Base-by-base conservation (phyloP, 768 basidiomycete genomes). In the Lactarius sp. region DNA sequence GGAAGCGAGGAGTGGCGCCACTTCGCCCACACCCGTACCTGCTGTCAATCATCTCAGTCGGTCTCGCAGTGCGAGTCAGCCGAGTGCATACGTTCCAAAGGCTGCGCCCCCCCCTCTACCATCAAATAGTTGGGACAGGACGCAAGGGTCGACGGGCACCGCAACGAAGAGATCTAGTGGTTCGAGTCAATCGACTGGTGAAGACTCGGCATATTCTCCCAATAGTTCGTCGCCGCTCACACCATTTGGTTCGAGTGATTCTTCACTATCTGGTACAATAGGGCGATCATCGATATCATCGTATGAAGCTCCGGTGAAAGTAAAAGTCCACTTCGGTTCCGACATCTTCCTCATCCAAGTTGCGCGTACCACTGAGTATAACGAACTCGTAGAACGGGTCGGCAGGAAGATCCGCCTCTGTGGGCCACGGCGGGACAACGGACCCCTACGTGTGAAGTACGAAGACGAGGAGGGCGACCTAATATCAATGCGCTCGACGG, bases 271-370 rank as follows among this genome's bases (percentile, higher is more conserved):
- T 47, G 84, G 82, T 52, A 75, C 83, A 49, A 66, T 71, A 77
- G 78, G 69, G 18, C 71, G 57, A 67, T 79, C 83, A 66, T 84
- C 81, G 60, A 77, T 75, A 60, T 81, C 79, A 69, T 82, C 82
- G 55, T 83, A 81, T 64, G 84, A 82, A 71, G 65, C 71, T 49
- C 82, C 87, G 12, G 87, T 98, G 49, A 92, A 94, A 72, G 86
- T 98, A 72, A 96, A 96, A 76, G 93, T 98, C 58, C 90, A 92
- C 74, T 98, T 90, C 78, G 86, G 92, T 70, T 91, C 95, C 69
- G 94, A 97, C 73, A 90, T 97, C 52, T 98, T 98, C 72, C 89
- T 96, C 66, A 91, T 98, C 62, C 90, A 93, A 75, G 92, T 96
- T 31, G 83, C 90, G 49, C 82, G 87, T 65, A 75, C 79, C 65